Conservation (phyloP, 306 rosid genomes). For the Fragaria ananassa region DNA sequence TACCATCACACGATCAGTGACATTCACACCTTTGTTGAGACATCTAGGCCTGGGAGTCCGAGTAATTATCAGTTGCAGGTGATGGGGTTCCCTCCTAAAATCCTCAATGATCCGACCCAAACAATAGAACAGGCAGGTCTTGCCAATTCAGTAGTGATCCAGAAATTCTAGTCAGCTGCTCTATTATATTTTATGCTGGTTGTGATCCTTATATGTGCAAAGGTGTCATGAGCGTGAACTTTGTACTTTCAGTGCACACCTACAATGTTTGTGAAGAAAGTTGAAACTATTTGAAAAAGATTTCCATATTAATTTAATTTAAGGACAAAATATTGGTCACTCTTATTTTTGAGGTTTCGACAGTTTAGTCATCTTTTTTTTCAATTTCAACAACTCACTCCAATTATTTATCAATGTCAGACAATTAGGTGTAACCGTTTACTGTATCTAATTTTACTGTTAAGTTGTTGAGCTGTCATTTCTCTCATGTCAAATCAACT, state of each 20-base stretch:
- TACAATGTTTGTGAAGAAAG: neutral
- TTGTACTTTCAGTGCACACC: neutral
- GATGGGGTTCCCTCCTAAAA: constrained; percentile 94
- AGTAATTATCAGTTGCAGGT: constrained; percentile 73
- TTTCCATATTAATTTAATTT: neutral
- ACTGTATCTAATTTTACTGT: no score
- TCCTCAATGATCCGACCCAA: constrained; percentile 59
- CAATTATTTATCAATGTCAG: no score
- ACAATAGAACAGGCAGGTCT: constrained; percentile 86
- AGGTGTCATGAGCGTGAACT: constrained; percentile 23
- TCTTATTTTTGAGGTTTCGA: no score
- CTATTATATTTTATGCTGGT: constrained; percentile 9
- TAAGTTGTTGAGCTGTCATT: no score
- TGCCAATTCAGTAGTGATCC: constrained; percentile 90
- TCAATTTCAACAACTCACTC: no score
- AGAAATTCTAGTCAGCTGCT: constrained; percentile 59
- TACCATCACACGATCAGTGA: constrained; percentile 56
- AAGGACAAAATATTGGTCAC: no score
- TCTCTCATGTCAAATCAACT: no score
- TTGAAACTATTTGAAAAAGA: neutral
- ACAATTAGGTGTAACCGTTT: no score
- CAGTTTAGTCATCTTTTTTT: no score
- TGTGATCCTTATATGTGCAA: constrained; percentile 14
- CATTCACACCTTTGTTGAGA: constrained; percentile 67
- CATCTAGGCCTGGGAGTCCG: constrained; percentile 62